A percentile compares a stretch with the other conserved stretches of the same genome.
Conservation (phyloP, 202 grass and related monocot species). For the Bolboschoenoplectus hybrid region DNA sequence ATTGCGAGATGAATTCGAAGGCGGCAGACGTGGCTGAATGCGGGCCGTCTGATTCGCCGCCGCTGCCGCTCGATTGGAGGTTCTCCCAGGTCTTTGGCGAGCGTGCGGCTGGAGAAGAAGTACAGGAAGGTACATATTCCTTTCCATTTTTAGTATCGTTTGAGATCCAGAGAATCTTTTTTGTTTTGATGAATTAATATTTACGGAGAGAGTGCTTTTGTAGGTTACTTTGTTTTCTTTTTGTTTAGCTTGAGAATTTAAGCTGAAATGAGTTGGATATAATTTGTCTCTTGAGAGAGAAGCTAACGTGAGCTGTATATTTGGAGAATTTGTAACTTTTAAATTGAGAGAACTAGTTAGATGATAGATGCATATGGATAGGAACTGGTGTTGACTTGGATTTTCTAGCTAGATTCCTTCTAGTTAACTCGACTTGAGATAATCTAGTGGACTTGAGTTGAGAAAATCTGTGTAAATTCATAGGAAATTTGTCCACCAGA, state of each 20-base stretch:
- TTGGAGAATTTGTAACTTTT: conserved; percentile 2
- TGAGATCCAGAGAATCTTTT: conserved; percentile 53
- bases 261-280: not conserved
- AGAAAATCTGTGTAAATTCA: conserved; percentile 17
- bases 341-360: not conserved
- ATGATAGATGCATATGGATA: conserved; percentile 27
- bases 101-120: conserved; percentile 89
- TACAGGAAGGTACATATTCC: conserved; percentile 81
- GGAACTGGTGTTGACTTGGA: conserved; percentile 7
- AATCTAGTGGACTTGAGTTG: conserved; percentile 7
- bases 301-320: not conserved
- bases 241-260: not conserved
- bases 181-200: not conserved
- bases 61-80: conserved; percentile 60
- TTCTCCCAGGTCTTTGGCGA: conserved; percentile 99
- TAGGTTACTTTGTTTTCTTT: conserved; percentile 20
- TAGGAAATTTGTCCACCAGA: not conserved
- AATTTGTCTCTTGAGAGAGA: not conserved
- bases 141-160: conserved; percentile 16
- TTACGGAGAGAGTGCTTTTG: not conserved
- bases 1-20: conserved; percentile 61
- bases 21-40: conserved; percentile 51
- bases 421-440: conserved; percentile 17
- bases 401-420: conserved; percentile 24
- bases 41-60: conserved; percentile 37